These are phyloP conservation scores for Zasmidium cellare DNA, from an alignment of 2,329 filamentous ascomycete species.

Conservation along the genomic window DNA sequence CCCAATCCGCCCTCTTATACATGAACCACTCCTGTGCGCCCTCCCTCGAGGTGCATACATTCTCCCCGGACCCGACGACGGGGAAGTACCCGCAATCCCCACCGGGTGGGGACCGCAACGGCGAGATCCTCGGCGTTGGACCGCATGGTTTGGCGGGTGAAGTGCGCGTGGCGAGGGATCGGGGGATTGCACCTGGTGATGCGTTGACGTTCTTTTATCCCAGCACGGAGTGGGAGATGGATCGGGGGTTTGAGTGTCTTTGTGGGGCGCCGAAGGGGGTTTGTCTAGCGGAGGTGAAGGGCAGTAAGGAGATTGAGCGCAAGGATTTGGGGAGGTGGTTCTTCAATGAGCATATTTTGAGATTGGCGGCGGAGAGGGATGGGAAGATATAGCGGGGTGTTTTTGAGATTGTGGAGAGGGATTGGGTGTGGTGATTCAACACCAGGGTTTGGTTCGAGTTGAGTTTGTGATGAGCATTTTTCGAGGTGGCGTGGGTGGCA, in stretches of 20 bases:
- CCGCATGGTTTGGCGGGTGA: slow-evolving; percentile 20
- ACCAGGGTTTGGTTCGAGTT: background rate
- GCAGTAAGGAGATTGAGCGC: slow-evolving; percentile 39
- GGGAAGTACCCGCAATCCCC: slow-evolving; percentile 28
- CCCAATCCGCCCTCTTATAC: slow-evolving; percentile 58
- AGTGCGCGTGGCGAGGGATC: slow-evolving; percentile 32
- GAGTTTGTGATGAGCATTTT: no score
- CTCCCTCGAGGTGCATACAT: slow-evolving; percentile 55
- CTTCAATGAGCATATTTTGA: slow-evolving; percentile 44
- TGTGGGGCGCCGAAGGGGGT: slow-evolving; percentile 39
- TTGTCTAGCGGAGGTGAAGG: slow-evolving; percentile 43
- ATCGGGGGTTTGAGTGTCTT: slow-evolving; percentile 46
- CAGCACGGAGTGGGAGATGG: slow-evolving; percentile 53
- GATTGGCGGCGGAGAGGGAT: slow-evolving; percentile 21
- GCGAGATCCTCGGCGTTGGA: slow-evolving; percentile 14
- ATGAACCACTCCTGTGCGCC: slow-evolving; percentile 58
- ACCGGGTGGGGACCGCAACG: slow-evolving; percentile 19
- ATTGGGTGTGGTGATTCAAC: slow-evolving; percentile 17
- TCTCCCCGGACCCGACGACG: slow-evolving; percentile 20
- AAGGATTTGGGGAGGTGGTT: slow-evolving; percentile 29
- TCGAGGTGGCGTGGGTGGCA: background rate
- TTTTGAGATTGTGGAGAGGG: slow-evolving; percentile 1
- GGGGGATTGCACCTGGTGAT: slow-evolving; percentile 43
- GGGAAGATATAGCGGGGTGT: background rate
- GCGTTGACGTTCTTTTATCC: slow-evolving; percentile 52